Conservation (phyloP, 305 asterid genomes). For the Fraxinus latifolia region DNA sequence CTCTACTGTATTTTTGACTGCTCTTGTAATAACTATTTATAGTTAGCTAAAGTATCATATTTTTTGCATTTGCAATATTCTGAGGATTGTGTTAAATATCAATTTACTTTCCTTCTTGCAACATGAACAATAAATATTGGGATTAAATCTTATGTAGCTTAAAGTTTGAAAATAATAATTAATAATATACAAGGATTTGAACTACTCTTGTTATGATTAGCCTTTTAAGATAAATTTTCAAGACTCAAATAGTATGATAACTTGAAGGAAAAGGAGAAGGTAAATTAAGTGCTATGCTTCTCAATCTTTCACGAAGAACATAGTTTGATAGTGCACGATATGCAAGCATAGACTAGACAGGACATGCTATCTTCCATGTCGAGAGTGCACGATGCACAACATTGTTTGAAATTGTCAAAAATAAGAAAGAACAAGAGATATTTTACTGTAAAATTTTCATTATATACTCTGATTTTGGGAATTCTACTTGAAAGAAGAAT, state of each 20-base stretch:
- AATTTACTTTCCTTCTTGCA: background rate
- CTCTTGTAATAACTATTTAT: conserved; percentile 28
- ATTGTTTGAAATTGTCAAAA: background rate
- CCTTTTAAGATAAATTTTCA: background rate
- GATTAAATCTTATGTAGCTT: background rate
- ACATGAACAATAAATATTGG: background rate
- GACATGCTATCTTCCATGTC: background rate
- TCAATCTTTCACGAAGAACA: background rate
- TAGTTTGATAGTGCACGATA: background rate
- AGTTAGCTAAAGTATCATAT: conserved; percentile 1
- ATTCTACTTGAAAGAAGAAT: conserved; percentile 22
- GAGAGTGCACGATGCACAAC: background rate
- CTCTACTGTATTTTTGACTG: conserved; percentile 33
- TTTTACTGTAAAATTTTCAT: conserved; percentile 18
- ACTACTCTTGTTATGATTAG: background rate
- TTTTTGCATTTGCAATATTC: background rate
- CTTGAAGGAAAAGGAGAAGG: background rate
- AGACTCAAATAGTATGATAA: background rate
- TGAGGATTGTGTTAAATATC: background rate
- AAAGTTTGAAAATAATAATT: background rate
- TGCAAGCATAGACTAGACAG: background rate
- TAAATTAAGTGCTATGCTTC: background rate
- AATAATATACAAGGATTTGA: background rate
- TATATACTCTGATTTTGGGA: conserved; percentile 16
- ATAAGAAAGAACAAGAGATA: background rate